Percentiles rank a stretch among this genome's conserved stretches.
Evolutionary conservation across 2,329 filamentous ascomycete species (phyloP).

Genomic region (Alternaria conjuncta): DNA sequence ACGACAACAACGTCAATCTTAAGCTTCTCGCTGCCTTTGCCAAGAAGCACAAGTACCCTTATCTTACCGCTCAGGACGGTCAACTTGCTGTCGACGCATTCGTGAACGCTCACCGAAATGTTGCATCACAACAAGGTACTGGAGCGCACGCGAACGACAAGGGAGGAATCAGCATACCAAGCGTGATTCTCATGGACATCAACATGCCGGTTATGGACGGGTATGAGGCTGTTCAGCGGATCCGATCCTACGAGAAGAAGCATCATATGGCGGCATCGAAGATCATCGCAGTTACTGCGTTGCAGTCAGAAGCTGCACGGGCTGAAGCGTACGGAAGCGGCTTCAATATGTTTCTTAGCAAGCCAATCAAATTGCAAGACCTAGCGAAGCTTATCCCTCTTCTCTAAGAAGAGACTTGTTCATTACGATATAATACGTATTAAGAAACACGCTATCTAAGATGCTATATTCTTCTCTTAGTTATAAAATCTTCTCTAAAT

Average conservation of each 20-base stretch:
- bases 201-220: not conserved
- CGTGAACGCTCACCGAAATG: not conserved
- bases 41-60: not conserved
- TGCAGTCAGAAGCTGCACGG: not conserved
- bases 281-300: not conserved
- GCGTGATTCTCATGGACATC: not conserved
- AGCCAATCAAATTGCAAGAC: not conserved
- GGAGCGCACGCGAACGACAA: accelerated
- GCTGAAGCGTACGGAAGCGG: not conserved
- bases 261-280: not conserved
- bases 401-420: not conserved
- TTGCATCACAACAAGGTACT: not conserved
- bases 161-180: not conserved
- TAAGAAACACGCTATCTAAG: no score
- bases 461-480: no score
- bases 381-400: not conserved
- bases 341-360: not conserved
- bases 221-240: not conserved
- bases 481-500: no score
- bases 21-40: not conserved
- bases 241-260: not conserved
- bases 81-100: not conserved
- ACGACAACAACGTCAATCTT: not conserved
- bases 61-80: not conserved
- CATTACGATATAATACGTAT: not conserved